Evolutionary conservation across 1,284 basidiomycete species (phyloP).

Genomic region (Cystobasidium sp.): DNA sequence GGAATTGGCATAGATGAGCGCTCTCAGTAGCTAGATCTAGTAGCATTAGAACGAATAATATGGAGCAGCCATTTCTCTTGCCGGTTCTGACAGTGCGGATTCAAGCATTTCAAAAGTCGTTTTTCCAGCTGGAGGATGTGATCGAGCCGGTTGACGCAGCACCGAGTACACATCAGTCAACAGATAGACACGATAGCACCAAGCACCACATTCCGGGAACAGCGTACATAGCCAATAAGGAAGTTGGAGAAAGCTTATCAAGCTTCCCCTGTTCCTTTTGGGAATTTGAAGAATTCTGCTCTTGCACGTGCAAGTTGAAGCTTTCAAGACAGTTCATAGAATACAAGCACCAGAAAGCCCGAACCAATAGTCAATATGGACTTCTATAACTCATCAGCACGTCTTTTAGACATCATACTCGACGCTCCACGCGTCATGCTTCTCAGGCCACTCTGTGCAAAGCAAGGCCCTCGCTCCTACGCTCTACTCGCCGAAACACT

Average conservation of each 20-base stretch:
- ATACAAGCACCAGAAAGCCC: neutral
- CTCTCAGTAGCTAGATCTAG: too few relatives aligned
- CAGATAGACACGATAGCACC: too few relatives aligned
- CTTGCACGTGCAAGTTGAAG: conserved; percentile 7
- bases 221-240: too few relatives aligned
- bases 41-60: too few relatives aligned
- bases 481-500: conserved; percentile 40
- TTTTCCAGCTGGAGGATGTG: too few relatives aligned
- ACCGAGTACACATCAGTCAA: too few relatives aligned
- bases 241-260: neutral
- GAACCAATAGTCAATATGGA: conserved; percentile 17
- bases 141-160: too few relatives aligned
- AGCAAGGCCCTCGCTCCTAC: conserved; percentile 28
- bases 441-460: conserved; percentile 22
- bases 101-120: too few relatives aligned
- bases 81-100: too few relatives aligned
- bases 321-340: neutral
- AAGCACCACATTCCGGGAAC: too few relatives aligned
- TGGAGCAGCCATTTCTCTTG: too few relatives aligned
- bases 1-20: too few relatives aligned
- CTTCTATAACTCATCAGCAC: conserved; percentile 36
- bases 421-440: neutral
- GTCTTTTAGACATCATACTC: conserved; percentile 31
- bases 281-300: conserved; percentile 12
- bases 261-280: neutral